Conservation (phyloP, 2,329 filamentous ascomycete species). For the Fusarium marasasianum region DNA sequence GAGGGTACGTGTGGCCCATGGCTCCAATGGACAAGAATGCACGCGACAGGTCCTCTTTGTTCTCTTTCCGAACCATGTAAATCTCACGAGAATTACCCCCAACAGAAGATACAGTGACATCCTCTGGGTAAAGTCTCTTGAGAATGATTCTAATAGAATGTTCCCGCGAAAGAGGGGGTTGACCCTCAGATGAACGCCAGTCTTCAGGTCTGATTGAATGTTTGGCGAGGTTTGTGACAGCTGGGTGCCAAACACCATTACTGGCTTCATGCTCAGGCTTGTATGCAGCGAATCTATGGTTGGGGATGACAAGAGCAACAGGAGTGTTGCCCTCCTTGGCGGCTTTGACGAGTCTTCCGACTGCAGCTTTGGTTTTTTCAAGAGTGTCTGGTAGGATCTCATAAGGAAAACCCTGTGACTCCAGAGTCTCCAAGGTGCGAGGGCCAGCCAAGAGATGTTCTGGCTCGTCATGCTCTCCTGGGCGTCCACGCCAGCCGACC, state of each 20-base stretch:
- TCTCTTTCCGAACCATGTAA: conserved; percentile 13
- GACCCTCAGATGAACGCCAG: neutral
- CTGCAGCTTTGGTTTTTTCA: neutral
- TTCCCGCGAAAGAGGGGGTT: neutral
- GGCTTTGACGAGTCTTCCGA: neutral
- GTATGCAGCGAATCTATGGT: neutral
- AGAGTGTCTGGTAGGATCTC: neutral
- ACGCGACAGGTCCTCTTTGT: neutral
- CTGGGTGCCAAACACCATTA: neutral
- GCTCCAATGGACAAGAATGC: neutral
- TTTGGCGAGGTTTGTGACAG: neutral
- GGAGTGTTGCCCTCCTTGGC: neutral
- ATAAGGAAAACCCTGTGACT: neutral
- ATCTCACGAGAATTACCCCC: conserved; percentile 11
- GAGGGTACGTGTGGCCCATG: neutral
- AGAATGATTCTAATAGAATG: neutral
- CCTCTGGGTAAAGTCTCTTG: neutral
- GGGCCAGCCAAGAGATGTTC: neutral
- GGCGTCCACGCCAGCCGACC: conserved; percentile 1
- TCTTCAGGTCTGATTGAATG: neutral
- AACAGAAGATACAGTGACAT: conserved; percentile 12
- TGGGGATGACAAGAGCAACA: neutral
- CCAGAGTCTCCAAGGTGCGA: neutral
- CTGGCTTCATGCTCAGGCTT: neutral
- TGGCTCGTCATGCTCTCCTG: conserved; percentile 4